Evolutionary conservation across 1,284 basidiomycete genomes (phyloP), one percentile per base, ranked within the genome.

Genomic region (Heliocybe sulcata): DNA sequence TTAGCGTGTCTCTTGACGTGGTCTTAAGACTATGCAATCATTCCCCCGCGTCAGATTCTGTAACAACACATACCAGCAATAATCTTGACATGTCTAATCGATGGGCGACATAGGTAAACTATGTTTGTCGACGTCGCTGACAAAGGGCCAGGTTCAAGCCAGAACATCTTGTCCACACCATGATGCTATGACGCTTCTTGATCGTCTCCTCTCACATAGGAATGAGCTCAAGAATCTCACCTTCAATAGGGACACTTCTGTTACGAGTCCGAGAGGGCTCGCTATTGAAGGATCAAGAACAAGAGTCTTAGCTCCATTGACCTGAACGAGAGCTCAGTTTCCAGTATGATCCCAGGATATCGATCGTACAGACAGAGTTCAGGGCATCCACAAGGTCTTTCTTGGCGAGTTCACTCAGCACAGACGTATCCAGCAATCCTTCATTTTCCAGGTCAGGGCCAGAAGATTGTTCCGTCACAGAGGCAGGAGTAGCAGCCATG

Each of bases 81-180:
- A 56, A 92, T 87, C 69, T 89, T 90, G 70, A 95, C 85, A 71
- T 87, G 86, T 60, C 82, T 87, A 58, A 95, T 89, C 62, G 83
- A 81, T 1, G 97, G 94, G 26, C 94, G 81, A 68, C 92, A 97
- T 16, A 99, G 81, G 73, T 97, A 99, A 20, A 99, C 83, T 58
- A 99, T 84, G 61, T 94, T 96, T 29, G 90, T 83, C 2, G 95
- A 94, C 2, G 82, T 81, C 0, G 92, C 90, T 45, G 85, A 83
- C 54, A 97, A 72, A 10, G 91, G 86, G 26, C 93, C 94, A 8
- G 85, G 67, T 70, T 99, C 97, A 25, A 99, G 83, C 97, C 97
- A 99, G 71, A 97, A 98, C 90, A 99, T 96, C 76, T 97, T 97
- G 73, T 98, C 96, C 2, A 99, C 94, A 2, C 94, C 95, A 81